Evolutionary conservation across 805 yeast genomes (phyloP).

Genomic region (Torulaspora indica): DNA sequence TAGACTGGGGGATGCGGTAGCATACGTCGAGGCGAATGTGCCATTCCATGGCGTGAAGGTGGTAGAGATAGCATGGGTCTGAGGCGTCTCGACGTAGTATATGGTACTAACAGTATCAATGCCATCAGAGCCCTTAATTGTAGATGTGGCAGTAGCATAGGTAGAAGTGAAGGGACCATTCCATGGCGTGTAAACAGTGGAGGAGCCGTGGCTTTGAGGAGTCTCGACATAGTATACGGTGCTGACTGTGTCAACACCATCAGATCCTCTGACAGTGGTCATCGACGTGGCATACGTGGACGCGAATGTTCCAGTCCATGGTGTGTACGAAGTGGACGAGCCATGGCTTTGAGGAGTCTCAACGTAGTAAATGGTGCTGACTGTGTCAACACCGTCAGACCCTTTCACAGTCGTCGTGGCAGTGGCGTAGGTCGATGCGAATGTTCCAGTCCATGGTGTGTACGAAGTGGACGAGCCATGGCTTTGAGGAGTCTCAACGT

Average conservation of each 20-base stretch:
- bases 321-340: constrained; percentile 1
- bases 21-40: no score
- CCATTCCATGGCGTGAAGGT: no score
- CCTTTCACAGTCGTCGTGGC: constrained; percentile 11
- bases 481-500: constrained; percentile 12
- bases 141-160: constrained; percentile 1
- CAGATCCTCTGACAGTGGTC: constrained; percentile 8
- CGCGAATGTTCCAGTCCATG: constrained; percentile 11
- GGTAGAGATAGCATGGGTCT: no score
- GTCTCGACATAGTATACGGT: constrained; percentile 12
- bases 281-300: constrained; percentile 12
- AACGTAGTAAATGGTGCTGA: constrained; percentile 11
- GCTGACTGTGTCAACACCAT: constrained; percentile 13
- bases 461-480: not conserved
- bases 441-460: constrained; percentile 11
- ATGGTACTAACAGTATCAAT: not conserved
- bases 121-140: not conserved
- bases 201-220: constrained; percentile 1
- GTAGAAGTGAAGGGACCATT: constrained; percentile 14
- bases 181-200: constrained; percentile 6
- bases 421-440: constrained; percentile 12
- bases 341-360: constrained; percentile 9
- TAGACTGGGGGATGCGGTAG: no score
- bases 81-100: not conserved
- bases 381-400: constrained; percentile 11